These are phyloP conservation scores for Camelina neglecta DNA, from an alignment of 345 rosid species.

Conservation along the genomic window DNA sequence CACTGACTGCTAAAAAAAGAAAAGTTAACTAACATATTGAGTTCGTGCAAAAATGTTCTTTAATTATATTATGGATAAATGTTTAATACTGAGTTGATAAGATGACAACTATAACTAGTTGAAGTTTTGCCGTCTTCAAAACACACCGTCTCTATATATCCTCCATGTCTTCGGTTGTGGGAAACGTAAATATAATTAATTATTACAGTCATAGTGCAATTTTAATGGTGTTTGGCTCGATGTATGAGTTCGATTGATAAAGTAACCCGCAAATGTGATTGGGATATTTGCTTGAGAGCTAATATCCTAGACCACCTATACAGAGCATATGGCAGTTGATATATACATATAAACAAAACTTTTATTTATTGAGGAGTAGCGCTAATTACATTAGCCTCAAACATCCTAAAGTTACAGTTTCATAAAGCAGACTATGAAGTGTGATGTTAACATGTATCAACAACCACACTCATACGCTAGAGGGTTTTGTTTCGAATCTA, in stretches of 20 bases:
- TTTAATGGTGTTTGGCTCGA: not conserved
- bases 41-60: not conserved
- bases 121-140: not conserved
- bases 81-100: not conserved
- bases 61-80: not conserved
- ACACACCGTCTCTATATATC: not conserved
- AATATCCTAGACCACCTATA: not conserved
- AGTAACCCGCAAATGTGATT: not conserved
- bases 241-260: not conserved
- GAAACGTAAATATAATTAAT: not conserved
- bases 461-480: constrained; percentile 4
- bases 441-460: constrained; percentile 17
- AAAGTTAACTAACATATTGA: not conserved
- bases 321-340: not conserved
- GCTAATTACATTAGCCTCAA: constrained; percentile 34
- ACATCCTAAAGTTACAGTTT: not conserved
- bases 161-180: not conserved
- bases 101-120: not conserved
- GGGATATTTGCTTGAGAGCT: not conserved
- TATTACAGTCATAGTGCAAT: not conserved
- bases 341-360: not conserved
- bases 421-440: not conserved
- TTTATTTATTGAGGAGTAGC: constrained; percentile 14
- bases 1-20: not conserved
- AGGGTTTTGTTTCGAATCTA: not conserved